Evolutionary conservation across 352 stramenopile species (phyloP).

Genomic region (Phytophthora sp.): DNA sequence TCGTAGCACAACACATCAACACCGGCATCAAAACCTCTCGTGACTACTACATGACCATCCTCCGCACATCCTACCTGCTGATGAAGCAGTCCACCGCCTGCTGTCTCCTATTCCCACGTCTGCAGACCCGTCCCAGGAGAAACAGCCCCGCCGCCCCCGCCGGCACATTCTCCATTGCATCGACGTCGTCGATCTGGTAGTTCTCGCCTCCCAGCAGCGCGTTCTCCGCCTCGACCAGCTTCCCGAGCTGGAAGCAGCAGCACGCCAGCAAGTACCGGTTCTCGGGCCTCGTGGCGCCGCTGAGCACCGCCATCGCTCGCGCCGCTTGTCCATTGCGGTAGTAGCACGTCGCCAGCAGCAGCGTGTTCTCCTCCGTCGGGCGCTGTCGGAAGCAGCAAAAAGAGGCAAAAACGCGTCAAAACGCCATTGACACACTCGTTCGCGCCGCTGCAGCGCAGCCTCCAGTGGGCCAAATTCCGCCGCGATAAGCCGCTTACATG

Average conservation of each 20-base stretch:
- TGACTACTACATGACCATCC: background rate
- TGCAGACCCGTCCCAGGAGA: slow-evolving; percentile 92
- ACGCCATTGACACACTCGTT: slow-evolving; percentile 7
- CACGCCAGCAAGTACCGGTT: slow-evolving; percentile 75
- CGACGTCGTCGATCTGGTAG: slow-evolving; percentile 22
- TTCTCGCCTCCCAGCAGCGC: slow-evolving; percentile 74
- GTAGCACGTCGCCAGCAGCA: slow-evolving; percentile 71
- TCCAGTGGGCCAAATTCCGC: slow-evolving; percentile 14
- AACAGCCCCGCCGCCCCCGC: slow-evolving; percentile 92
- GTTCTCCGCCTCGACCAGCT: slow-evolving; percentile 90
- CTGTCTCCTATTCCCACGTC: slow-evolving; percentile 86
- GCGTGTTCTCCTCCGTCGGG: slow-evolving; percentile 57
- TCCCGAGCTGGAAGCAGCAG: slow-evolving; percentile 79
- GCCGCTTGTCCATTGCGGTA: slow-evolving; percentile 57
- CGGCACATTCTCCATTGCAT: slow-evolving; percentile 45
- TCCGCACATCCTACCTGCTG: slow-evolving; percentile 60
- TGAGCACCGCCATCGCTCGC: slow-evolving; percentile 65
- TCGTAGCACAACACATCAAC: slow-evolving; percentile 4
- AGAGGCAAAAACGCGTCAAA: slow-evolving; percentile 27
- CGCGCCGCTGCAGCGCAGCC: slow-evolving; percentile 12
- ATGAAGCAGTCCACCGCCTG: slow-evolving; percentile 92
- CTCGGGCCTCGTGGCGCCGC: slow-evolving; percentile 37
- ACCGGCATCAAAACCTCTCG: background rate
- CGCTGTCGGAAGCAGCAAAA: slow-evolving; percentile 45
- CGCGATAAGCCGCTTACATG: slow-evolving; percentile 49